Evolutionary conservation across 164 flowering plant species (phyloP).

Genomic region (Macadamia tetraphylla): DNA sequence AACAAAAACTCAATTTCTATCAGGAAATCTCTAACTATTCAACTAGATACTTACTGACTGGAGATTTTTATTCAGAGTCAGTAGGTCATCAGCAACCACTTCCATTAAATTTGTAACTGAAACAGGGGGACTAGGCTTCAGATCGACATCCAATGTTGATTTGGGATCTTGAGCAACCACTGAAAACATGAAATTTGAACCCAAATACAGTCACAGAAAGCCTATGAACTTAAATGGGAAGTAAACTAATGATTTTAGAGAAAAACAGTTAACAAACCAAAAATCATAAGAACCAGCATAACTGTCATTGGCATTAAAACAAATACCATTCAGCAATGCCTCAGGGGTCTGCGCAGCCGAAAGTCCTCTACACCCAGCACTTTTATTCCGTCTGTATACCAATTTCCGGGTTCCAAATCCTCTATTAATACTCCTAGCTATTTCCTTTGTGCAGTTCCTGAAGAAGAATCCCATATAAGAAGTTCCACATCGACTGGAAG

Average conservation of each 20-base stretch:
- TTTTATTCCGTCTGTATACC: conserved; percentile 19
- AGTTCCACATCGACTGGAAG: conserved; percentile 30
- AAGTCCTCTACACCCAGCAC: conserved; percentile 15
- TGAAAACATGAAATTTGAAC: conserved; percentile 15
- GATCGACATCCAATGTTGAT: conserved; percentile 33
- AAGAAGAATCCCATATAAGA: conserved; percentile 22
- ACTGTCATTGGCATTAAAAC: not conserved
- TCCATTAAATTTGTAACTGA: conserved; percentile 56
- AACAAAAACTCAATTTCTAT: conserved; percentile 26
- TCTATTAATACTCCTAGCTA: conserved; percentile 14
- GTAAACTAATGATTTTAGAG: not conserved
- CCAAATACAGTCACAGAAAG: too few species aligned
- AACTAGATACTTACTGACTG: conserved; percentile 50
- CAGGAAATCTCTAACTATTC: not conserved
- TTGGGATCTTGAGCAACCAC: conserved; percentile 41
- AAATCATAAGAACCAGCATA: not conserved
- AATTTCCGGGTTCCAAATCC: conserved; percentile 25
- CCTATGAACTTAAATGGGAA: too few species aligned
- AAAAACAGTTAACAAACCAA: not conserved
- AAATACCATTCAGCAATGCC: conserved; percentile 45
- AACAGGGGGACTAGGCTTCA: conserved; percentile 30
- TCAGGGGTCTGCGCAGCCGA: conserved; percentile 49
- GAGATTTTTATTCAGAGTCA: conserved; percentile 32
- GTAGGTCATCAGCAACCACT: not conserved
- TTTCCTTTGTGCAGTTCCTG: conserved; percentile 23